phyloP scores from a whole-genome alignment of 2,329 filamentous ascomycete genomes.

The Trichoderma gracile region DNA sequence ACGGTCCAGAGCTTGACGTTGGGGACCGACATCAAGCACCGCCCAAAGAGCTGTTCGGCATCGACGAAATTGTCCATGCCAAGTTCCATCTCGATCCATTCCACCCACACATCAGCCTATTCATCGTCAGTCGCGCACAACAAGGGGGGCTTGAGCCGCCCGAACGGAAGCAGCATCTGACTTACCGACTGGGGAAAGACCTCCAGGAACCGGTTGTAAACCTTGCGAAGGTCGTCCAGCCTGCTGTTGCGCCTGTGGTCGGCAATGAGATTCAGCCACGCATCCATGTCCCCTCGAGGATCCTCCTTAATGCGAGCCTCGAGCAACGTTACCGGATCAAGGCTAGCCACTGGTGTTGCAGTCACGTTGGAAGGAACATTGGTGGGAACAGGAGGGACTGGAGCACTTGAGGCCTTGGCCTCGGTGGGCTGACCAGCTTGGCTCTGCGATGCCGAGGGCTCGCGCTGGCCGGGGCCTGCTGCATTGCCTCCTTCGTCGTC shows the following conservation, averaged over 20 bases:
- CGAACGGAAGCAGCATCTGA: constrained; percentile 32
- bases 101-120: constrained; percentile 89
- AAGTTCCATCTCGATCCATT: constrained; percentile 86
- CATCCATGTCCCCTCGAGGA: constrained; percentile 86
- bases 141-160: background rate
- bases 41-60: constrained; percentile 81
- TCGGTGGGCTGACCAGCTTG: constrained; percentile 30
- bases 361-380: constrained; percentile 38
- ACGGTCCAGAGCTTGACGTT: constrained; percentile 88
- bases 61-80: constrained; percentile 78
- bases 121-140: constrained; percentile 23
- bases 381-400: constrained; percentile 31
- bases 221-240: constrained; percentile 74
- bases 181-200: constrained; percentile 90
- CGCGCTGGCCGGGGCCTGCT: background rate
- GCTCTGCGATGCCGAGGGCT: constrained; percentile 7
- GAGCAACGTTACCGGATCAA: constrained; percentile 74
- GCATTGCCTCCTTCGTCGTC: constrained; percentile 32
- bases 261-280: constrained; percentile 84
- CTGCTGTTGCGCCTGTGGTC: constrained; percentile 82
- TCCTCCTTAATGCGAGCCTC: constrained; percentile 93
- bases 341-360: constrained; percentile 44
- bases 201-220: constrained; percentile 83
- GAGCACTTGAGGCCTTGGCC: constrained; percentile 30
- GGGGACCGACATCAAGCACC: constrained; percentile 74